Evolutionary conservation across 2,329 filamentous ascomycete species (phyloP).

Genomic region (Dissoconium aciculare): DNA sequence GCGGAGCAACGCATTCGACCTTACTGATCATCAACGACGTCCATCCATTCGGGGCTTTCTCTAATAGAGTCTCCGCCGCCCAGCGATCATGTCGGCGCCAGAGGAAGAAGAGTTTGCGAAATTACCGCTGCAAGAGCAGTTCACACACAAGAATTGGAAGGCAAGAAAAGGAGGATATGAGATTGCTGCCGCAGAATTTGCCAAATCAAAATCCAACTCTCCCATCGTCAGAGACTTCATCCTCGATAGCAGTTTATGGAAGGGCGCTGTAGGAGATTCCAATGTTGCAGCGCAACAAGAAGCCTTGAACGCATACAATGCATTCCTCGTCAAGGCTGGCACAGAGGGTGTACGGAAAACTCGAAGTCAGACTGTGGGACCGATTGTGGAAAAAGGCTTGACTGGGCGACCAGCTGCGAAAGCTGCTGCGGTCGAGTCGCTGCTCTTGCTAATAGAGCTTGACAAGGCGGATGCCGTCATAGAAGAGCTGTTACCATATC

Average conservation of each 20-base stretch:
- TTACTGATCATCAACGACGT: too few species aligned
- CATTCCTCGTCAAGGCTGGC: constrained; percentile 84
- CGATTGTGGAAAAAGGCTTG: constrained; percentile 83
- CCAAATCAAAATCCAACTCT: constrained; percentile 67
- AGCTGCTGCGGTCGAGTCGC: constrained; percentile 66
- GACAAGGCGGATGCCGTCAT: constrained; percentile 75
- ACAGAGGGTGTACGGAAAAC: constrained; percentile 54
- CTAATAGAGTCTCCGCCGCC: too few species aligned
- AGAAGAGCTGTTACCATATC: constrained; percentile 71
- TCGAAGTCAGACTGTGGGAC: constrained; percentile 55
- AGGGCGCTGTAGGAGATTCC: constrained; percentile 78
- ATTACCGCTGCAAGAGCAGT: constrained; percentile 64
- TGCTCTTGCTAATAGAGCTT: constrained; percentile 78
- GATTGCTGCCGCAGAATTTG: constrained; percentile 76
- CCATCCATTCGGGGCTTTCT: too few species aligned
- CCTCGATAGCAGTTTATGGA: constrained; percentile 75
- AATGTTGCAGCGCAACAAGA: constrained; percentile 97
- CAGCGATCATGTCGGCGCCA: too few species aligned
- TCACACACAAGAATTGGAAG: constrained; percentile 92
- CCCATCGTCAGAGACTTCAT: constrained; percentile 77
- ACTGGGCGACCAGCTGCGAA: constrained; percentile 84
- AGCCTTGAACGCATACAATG: constrained; percentile 70
- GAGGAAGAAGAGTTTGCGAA: constrained; percentile 77
- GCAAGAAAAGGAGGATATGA: constrained; percentile 91
- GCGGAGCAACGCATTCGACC: too few species aligned